A percentile compares a stretch with the other conserved stretches of the same genome.
phyloP scores from a whole-genome alignment of 2,329 filamentous ascomycete genomes.

The Xylariales sp. region DNA sequence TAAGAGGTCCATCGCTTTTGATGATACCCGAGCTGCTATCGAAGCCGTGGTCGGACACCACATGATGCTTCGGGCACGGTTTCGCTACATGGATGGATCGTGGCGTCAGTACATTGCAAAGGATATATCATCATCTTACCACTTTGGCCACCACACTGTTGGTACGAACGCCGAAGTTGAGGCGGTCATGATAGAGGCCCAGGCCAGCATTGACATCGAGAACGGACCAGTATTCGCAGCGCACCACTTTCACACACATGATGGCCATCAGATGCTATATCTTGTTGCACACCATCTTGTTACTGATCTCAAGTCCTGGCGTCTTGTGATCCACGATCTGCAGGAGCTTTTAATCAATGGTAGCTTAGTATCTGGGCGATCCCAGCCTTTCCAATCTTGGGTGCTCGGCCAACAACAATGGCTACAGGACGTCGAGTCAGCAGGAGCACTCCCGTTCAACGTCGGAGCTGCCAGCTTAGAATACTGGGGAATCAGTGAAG shows the following conservation, averaged over 20 bases:
- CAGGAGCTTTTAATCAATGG: conserved; percentile 43
- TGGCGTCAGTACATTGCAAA: conserved; percentile 44
- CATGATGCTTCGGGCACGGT: conserved; percentile 46
- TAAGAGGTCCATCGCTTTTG: conserved; percentile 32
- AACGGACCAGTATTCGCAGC: conserved; percentile 46
- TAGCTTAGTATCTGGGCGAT: conserved; percentile 36
- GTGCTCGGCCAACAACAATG: conserved; percentile 39
- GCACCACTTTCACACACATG: conserved; percentile 40
- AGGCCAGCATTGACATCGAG: conserved; percentile 42
- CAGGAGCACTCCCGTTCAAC: conserved; percentile 31
- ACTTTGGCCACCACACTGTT: conserved; percentile 36
- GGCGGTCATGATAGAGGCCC: conserved; percentile 33
- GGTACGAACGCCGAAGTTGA: conserved; percentile 36
- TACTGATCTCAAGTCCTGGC: conserved; percentile 47
- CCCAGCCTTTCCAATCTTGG: conserved; percentile 47
- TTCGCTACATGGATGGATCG: conserved; percentile 29
- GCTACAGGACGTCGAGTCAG: conserved; percentile 22
- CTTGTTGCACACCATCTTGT: conserved; percentile 48
- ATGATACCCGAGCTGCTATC: conserved; percentile 43
- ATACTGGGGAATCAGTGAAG: conserved; percentile 43
- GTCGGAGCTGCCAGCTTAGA: conserved; percentile 33
- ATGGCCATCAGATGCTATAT: conserved; percentile 43
- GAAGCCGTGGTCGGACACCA: conserved; percentile 46
- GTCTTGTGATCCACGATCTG: conserved; percentile 43
- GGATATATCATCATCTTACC: conserved; percentile 36